A percentile compares a stretch with the other conserved stretches of the same genome.
Evolutionary conservation across 2,329 filamentous ascomycete species (phyloP).

Genomic region (Septoria linicola): DNA sequence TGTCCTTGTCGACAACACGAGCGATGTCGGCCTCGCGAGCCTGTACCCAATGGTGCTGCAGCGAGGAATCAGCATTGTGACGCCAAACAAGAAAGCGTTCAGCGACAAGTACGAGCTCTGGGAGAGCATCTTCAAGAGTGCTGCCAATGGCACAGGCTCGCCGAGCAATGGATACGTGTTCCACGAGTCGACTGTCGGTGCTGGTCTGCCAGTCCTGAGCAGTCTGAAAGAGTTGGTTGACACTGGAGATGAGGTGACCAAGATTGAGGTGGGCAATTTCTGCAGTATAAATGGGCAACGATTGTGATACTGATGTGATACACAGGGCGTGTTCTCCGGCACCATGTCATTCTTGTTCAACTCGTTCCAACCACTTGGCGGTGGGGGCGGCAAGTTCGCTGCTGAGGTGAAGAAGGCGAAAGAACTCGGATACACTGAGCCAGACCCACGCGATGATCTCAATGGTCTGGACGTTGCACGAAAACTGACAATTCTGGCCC

Average conservation of each 20-base stretch:
- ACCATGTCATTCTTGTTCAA: constrained; percentile 99
- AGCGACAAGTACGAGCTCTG: constrained; percentile 77
- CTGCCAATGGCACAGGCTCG: constrained; percentile 58
- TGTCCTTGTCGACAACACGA: constrained; percentile 93
- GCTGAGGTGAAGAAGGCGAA: constrained; percentile 91
- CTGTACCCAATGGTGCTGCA: constrained; percentile 78
- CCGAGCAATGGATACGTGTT: constrained; percentile 70
- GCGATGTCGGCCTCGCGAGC: constrained; percentile 79
- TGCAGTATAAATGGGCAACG: neutral
- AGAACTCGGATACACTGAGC: constrained; percentile 87
- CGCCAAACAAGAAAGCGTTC: constrained; percentile 98
- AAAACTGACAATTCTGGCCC: constrained; percentile 91
- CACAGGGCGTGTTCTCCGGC: constrained; percentile 84
- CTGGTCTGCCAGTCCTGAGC: constrained; percentile 88
- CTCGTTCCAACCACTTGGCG: constrained; percentile 81
- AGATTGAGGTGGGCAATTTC: constrained; percentile 64
- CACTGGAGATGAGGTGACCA: constrained; percentile 86
- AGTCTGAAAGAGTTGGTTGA: constrained; percentile 92
- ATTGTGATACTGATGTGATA: neutral
- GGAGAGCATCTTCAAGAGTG: constrained; percentile 79
- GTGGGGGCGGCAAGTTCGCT: constrained; percentile 78
- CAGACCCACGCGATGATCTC: constrained; percentile 80
- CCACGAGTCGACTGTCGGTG: constrained; percentile 93
- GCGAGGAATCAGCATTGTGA: constrained; percentile 85
- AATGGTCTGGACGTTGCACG: constrained; percentile 90